These are phyloP conservation scores for Schizochytrium sp. DNA, from an alignment of 108 stramenopile species.

Conservation along the genomic window DNA sequence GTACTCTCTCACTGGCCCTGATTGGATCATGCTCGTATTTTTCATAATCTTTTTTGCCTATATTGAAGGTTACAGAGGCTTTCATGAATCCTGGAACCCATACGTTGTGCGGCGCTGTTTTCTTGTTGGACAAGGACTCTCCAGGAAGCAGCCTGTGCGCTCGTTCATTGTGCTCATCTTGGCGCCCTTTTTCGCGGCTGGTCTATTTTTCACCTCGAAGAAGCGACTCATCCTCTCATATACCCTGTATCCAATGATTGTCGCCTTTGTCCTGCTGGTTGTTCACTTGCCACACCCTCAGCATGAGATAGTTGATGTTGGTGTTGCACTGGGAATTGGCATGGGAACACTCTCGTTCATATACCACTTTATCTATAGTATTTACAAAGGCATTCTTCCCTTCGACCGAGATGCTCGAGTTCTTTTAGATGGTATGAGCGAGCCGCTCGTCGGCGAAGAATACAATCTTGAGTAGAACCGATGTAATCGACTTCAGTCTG, in stretches of 20 bases:
- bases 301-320: slow-evolving; percentile 30
- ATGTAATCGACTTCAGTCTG: too few relatives aligned
- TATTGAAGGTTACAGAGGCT: slow-evolving; percentile 23
- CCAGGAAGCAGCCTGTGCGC: background rate
- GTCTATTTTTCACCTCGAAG: slow-evolving; percentile 28
- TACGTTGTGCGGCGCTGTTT: slow-evolving; percentile 31
- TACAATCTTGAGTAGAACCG: too few relatives aligned
- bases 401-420: slow-evolving; percentile 16
- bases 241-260: slow-evolving; percentile 45
- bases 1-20: background rate
- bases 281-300: background rate
- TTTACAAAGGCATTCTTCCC: slow-evolving; percentile 27
- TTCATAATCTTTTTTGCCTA: slow-evolving; percentile 21
- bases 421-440: background rate
- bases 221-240: slow-evolving; percentile 41
- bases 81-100: slow-evolving; percentile 27
- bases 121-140: background rate
- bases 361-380: background rate
- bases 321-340: slow-evolving; percentile 1
- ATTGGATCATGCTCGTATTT: slow-evolving; percentile 31
- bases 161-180: background rate
- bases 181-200: slow-evolving; percentile 35
- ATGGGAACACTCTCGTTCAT: slow-evolving; percentile 14
- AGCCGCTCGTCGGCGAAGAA: background rate
- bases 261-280: slow-evolving; percentile 13